Percentiles rank a stretch among this genome's conserved stretches.
These are phyloP conservation scores for Aurinia saxatilis DNA, from an alignment of 345 rosid genomes.

Conservation along the genomic window DNA sequence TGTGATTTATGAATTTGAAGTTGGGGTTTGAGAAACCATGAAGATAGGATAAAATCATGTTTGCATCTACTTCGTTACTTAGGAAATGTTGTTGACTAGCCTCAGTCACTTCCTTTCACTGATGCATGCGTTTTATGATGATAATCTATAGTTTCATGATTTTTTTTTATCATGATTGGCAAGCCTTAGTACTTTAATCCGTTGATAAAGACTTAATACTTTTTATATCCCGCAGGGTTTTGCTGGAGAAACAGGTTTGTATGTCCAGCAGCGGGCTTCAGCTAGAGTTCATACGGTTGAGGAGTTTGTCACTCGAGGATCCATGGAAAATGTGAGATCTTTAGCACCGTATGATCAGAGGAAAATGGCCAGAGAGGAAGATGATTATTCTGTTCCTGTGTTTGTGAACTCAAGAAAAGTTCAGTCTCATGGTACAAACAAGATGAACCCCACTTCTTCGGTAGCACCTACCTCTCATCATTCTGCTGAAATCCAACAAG, in stretches of 20 bases:
- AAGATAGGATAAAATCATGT: not conserved
- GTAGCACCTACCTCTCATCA: constrained; percentile 4
- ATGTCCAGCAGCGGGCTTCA: constrained; percentile 25
- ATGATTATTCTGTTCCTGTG: constrained; percentile 59
- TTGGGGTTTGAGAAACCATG: not conserved
- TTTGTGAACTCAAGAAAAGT: constrained; percentile 31
- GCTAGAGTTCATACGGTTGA: constrained; percentile 26
- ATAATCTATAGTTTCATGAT: not conserved
- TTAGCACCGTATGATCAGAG: constrained; percentile 26
- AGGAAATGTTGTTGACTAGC: not conserved
- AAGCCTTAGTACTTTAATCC: not conserved
- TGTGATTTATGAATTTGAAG: not conserved
- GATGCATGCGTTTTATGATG: not conserved
- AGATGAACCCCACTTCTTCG: constrained; percentile 16
- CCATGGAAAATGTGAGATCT: constrained; percentile 25
- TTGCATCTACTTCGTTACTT: not conserved
- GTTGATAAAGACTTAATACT: not conserved
- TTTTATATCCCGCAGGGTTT: constrained; percentile 29
- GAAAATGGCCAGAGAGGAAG: constrained; percentile 41
- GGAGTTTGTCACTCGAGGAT: constrained; percentile 19
- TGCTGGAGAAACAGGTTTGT: constrained; percentile 30
- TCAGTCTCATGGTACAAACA: constrained; percentile 16
- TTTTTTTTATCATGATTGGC: not conserved
- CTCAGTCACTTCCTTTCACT: not conserved
- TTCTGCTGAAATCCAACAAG: constrained; percentile 18